Conservation (phyloP, 768 basidiomycete species). For the Scleroderma bovista region DNA sequence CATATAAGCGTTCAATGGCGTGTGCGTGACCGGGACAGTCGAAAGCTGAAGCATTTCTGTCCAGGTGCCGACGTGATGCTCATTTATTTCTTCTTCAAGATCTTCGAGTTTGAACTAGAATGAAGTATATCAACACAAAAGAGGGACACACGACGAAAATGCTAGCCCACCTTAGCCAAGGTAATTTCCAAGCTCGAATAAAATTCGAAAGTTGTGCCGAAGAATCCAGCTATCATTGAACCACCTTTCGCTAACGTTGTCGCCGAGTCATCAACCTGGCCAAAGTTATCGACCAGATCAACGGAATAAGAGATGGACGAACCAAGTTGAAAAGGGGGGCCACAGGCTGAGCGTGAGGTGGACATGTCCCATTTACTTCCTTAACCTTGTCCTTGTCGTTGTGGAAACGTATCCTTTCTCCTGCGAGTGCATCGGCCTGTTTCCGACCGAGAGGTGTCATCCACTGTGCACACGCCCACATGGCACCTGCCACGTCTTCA, state of each 20-base stretch:
- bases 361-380: conserved; percentile 57
- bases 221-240: conserved; percentile 60
- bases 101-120: conserved; percentile 60
- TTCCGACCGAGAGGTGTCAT: conserved; percentile 57
- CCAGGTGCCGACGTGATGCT: conserved; percentile 78
- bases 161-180: conserved; percentile 51
- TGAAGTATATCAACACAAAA: not conserved
- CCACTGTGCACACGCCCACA: conserved; percentile 78
- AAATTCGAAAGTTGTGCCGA: conserved; percentile 78
- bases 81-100: conserved; percentile 77
- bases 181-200: conserved; percentile 66
- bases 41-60: conserved; percentile 72
- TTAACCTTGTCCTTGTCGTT: conserved; percentile 50
- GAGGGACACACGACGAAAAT: not conserved
- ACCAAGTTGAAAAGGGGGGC: conserved; percentile 85
- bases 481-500: conserved; percentile 71
- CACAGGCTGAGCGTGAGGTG: conserved; percentile 50
- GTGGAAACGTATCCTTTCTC: conserved; percentile 59
- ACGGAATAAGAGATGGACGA: conserved; percentile 11
- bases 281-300: not conserved
- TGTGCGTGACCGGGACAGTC: conserved; percentile 63
- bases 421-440: conserved; percentile 59
- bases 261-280: conserved; percentile 70
- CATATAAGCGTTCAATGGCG: conserved; percentile 75
- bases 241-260: conserved; percentile 65